Conservation (phyloP, 208 protist species). For the Trypanosomatidae sp. region DNA sequence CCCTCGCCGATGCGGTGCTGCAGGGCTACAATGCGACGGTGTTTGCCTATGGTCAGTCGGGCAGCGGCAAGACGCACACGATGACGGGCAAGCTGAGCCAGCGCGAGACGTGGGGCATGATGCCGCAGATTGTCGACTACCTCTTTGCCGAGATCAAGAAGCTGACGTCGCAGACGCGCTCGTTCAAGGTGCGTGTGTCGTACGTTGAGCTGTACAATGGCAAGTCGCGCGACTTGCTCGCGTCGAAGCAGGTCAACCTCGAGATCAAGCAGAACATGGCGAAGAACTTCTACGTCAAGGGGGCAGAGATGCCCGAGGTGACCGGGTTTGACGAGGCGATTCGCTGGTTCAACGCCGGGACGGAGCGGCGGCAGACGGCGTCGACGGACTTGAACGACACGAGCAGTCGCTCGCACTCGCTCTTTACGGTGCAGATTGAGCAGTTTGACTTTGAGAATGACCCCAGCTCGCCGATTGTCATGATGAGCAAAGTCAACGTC, state of each 20-base stretch:
- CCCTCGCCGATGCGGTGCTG: conserved; percentile 74
- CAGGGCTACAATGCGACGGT: conserved; percentile 89
- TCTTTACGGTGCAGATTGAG: conserved; percentile 85
- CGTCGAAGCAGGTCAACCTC: conserved; percentile 65
- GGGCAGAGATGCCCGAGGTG: conserved; percentile 83
- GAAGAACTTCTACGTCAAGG: conserved; percentile 89
- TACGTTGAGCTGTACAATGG: conserved; percentile 90
- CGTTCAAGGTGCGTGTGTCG: conserved; percentile 80
- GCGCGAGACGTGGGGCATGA: conserved; percentile 80
- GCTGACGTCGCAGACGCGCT: conserved; percentile 61
- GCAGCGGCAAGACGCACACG: conserved; percentile 87
- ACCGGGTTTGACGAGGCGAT: conserved; percentile 75
- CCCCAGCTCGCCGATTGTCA: conserved; percentile 61
- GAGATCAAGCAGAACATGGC: conserved; percentile 88
- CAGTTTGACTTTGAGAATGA: conserved; percentile 83
- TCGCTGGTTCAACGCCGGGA: conserved; percentile 79
- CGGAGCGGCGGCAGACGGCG: conserved; percentile 76
- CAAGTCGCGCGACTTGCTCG: conserved; percentile 76
- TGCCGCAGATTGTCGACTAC: conserved; percentile 82
- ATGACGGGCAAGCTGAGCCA: conserved; percentile 82
- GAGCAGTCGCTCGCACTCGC: conserved; percentile 81
- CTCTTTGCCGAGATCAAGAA: conserved; percentile 83
- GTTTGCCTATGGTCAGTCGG: conserved; percentile 88
- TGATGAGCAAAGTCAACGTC: conserved; percentile 88
- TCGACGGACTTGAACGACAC: conserved; percentile 88